Conservation (phyloP, 2,329 filamentous ascomycete species). For the Aspergillus ustus region DNA sequence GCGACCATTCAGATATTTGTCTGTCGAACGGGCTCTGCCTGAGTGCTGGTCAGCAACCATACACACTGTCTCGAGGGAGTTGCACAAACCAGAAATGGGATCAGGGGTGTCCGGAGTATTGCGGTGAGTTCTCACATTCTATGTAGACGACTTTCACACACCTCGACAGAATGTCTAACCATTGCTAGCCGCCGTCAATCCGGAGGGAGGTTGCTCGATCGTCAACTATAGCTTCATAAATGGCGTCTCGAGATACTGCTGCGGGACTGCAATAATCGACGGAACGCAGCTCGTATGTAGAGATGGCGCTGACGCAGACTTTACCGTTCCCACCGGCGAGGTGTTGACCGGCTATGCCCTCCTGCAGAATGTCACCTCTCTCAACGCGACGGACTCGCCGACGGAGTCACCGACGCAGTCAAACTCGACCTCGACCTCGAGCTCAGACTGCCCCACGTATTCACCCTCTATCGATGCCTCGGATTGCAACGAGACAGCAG, state of each 20-base stretch:
- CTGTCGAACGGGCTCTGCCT: slow-evolving; percentile 35
- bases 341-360: slow-evolving; percentile 27
- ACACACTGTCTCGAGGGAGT: slow-evolving; percentile 30
- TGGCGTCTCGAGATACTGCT: slow-evolving; percentile 29
- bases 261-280: slow-evolving; percentile 26
- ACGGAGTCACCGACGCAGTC: not conserved
- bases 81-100: slow-evolving; percentile 38
- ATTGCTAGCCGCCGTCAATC: slow-evolving; percentile 19
- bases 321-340: slow-evolving; percentile 30
- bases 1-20: slow-evolving; percentile 30
- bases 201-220: slow-evolving; percentile 26
- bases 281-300: slow-evolving; percentile 23
- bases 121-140: slow-evolving; percentile 23
- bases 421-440: not conserved
- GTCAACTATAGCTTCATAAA: slow-evolving; percentile 24
- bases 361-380: slow-evolving; percentile 24
- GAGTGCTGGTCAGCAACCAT: slow-evolving; percentile 29
- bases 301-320: slow-evolving; percentile 26
- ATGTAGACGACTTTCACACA: not conserved
- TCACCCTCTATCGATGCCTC: not conserved
- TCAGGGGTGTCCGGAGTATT: slow-evolving; percentile 28
- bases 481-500: slow-evolving; percentile 22
- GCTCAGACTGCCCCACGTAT: not conserved
- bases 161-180: not conserved
- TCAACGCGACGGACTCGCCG: slow-evolving; percentile 1